Evolutionary conservation across 1,284 basidiomycete genomes (phyloP), one percentile per base, ranked within the genome.

Genomic region (Ceratobasidium sp.): DNA sequence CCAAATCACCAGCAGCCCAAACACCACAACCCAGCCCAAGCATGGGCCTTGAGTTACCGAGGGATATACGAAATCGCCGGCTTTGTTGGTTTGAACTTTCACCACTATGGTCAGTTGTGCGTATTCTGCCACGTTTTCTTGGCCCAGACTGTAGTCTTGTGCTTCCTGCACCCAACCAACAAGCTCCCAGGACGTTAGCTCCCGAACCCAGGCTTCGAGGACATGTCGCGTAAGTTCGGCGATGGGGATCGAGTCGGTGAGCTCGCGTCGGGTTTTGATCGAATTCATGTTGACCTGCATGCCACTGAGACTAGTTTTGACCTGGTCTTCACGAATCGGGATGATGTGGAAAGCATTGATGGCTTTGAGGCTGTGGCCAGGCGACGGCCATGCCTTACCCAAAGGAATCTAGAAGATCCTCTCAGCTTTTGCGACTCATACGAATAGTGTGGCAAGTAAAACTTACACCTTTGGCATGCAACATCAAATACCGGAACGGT

Each of bases 401-500:
- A 15, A 11, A 4, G 51, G 7, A 52, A 52, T 22, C 51, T 52
- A 17, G 7, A 5, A 52, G 9, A n/a, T n/a, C 29, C 13, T 25
- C 5, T 3, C 13, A 9, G 13, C 32, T 61, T n/a, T n/a, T n/a
- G n/a, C n/a, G n/a, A n/a, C n/a, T n/a, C n/a, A 13, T 15, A 32
- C 15, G 9, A 32, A 40, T 15, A 44, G 57, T 34, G 19, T 15
- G 19, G 11, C 11, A 19, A 61, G 34, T 13, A n/a, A 17, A 32
- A 40, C 57, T 34, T 61, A 61, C 57, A 32, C 57, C 57, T 61
- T 37, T 34, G 2, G 57, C 57, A n/a, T 61, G 57, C 37, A 61
- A 37, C 19, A 61, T 29, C 34, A 61, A 25, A 37, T 61, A 61
- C 29, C 57, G 57, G 37, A 17, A 40, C 17, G 57, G 57, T 8